Conservation (phyloP, 176 grass and related monocot genomes). For the Zea mays region Zm-B73-REFERENCE-NAM-5.0 NC_050099.1:56173501-56174000, state of each 20-base stretch:
- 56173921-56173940: neutral
- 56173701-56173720: conserved; percentile 97
- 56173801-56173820: neutral
- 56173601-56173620: conserved; percentile 97
- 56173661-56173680: conserved; percentile 94
- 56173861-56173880: neutral
- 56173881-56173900: neutral
- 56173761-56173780: conserved; percentile 20
- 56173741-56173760: conserved; percentile 95
- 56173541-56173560: conserved; percentile 91
- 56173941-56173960: neutral
- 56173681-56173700: conserved; percentile 92
- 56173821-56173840: conserved; percentile 11
- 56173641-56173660: conserved; percentile 97
- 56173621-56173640: conserved; percentile 97
- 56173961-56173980: neutral
- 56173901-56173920: neutral
- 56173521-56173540: conserved; percentile 94
- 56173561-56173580: conserved; percentile 94
- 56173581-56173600: conserved; percentile 84
- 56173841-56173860: neutral
- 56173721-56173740: conserved; percentile 97
- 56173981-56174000: neutral
- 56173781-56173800: conserved; percentile 14
- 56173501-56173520: conserved; percentile 98